Evolutionary conservation across 2,329 filamentous ascomycete species (phyloP).

Genomic region (Hymenoscyphus salicellus): DNA sequence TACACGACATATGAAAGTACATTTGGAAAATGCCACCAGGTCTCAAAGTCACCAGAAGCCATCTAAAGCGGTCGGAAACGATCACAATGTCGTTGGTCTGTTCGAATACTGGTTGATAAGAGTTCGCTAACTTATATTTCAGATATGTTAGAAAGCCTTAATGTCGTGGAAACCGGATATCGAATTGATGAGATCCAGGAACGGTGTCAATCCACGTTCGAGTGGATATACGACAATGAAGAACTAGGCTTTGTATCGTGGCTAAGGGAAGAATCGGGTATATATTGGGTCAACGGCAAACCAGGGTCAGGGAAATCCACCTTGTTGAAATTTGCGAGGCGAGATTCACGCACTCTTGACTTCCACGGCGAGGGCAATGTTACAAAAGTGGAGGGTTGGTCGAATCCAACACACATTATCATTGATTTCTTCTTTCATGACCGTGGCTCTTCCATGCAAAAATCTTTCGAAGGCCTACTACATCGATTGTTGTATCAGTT

Average conservation of each 20-base stretch:
- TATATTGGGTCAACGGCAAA: slow-evolving; percentile 22
- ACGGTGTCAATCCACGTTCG: slow-evolving; percentile 8
- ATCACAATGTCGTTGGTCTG: no score
- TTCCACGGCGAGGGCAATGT: slow-evolving; percentile 31
- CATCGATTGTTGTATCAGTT: slow-evolving; percentile 12
- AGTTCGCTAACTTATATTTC: background rate
- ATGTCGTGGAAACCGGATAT: background rate
- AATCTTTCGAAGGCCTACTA: slow-evolving; percentile 14
- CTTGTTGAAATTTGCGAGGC: slow-evolving; percentile 17
- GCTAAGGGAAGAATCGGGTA: slow-evolving; percentile 2
- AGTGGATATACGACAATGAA: slow-evolving; percentile 12
- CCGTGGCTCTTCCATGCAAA: slow-evolving; percentile 34
- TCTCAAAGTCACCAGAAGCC: no score
- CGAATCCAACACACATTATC: slow-evolving; percentile 16
- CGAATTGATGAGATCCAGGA: slow-evolving; percentile 6
- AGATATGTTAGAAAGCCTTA: background rate
- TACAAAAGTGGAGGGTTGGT: slow-evolving; percentile 26
- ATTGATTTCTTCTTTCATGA: slow-evolving; percentile 46
- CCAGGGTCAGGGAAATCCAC: slow-evolving; percentile 15
- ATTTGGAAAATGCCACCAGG: no score
- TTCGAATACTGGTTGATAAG: no score
- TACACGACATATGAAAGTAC: no score
- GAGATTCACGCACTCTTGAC: background rate
- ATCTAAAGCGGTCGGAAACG: no score
- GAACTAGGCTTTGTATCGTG: background rate